Conservation (phyloP, 1,284 basidiomycete genomes). For the Cryptococcus deneoformans region DNA sequence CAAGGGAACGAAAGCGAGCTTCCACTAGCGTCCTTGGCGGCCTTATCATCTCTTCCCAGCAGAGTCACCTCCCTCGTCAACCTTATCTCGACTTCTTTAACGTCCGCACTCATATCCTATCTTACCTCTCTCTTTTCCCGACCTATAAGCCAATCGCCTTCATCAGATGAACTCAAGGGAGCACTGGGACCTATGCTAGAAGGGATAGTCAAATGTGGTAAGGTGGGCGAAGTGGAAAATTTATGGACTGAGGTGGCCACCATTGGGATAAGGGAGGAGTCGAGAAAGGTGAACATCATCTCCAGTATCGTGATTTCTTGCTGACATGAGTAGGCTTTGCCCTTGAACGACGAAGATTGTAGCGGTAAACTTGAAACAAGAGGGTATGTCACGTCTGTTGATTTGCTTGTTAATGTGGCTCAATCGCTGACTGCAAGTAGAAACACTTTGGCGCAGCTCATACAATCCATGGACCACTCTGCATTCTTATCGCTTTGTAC, state of each 20-base stretch:
- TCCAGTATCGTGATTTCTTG: no score
- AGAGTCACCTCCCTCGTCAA: slow-evolving; percentile 64
- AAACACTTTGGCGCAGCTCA: slow-evolving; percentile 53
- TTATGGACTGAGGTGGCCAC: slow-evolving; percentile 77
- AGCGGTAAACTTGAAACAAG: slow-evolving; percentile 52
- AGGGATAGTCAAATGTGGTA: slow-evolving; percentile 71
- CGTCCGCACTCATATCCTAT: slow-evolving; percentile 70
- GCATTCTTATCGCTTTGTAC: slow-evolving; percentile 66
- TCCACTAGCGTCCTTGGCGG: slow-evolving; percentile 57
- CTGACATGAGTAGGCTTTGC: slow-evolving; percentile 18
- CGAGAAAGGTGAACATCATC: slow-evolving; percentile 44
- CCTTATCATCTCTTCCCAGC: slow-evolving; percentile 67
- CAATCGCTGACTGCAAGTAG: slow-evolving; percentile 34
- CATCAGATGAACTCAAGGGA: slow-evolving; percentile 32
- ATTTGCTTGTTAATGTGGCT: slow-evolving; percentile 1
- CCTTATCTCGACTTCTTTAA: slow-evolving; percentile 73
- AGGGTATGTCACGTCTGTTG: slow-evolving; percentile 45
- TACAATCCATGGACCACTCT: slow-evolving; percentile 66
- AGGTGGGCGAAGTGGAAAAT: slow-evolving; percentile 64
- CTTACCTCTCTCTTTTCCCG: slow-evolving; percentile 56
- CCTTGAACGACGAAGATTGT: slow-evolving; percentile 54
- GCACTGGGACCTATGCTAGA: slow-evolving; percentile 62
- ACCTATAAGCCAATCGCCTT: slow-evolving; percentile 2
- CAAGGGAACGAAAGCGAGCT: slow-evolving; percentile 8
- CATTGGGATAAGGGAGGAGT: slow-evolving; percentile 61